Conservation (phyloP, 2,329 filamentous ascomycete species). For the Chalara sp. region DNA sequence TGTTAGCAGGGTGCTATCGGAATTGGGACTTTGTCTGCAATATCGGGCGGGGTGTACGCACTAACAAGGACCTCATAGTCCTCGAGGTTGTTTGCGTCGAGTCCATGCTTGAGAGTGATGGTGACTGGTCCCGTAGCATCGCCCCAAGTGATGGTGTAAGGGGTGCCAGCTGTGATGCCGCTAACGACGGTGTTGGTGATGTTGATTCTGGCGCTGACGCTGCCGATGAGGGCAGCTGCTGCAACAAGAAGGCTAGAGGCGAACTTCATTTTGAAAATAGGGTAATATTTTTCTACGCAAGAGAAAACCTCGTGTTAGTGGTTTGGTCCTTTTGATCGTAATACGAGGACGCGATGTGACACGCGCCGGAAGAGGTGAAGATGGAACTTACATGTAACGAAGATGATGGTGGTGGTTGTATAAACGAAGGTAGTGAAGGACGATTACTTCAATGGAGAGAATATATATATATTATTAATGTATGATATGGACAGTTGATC, state of each 20-base stretch:
- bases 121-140: neutral
- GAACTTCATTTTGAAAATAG: neutral
- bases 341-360: too few relatives aligned
- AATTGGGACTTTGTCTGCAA: neutral
- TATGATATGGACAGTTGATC: too few relatives aligned
- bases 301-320: too few relatives aligned
- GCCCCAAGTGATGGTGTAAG: neutral
- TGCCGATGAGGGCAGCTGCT: neutral
- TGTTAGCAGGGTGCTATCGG: neutral
- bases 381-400: too few relatives aligned
- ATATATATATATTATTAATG: too few relatives aligned
- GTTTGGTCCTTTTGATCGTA: too few relatives aligned
- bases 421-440: too few relatives aligned
- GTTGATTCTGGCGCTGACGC: neutral
- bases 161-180: neutral
- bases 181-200: neutral
- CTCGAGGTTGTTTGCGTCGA: neutral
- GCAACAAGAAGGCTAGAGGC: neutral
- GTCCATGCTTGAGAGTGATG: neutral
- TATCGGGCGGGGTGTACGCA: neutral
- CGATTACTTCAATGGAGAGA: too few relatives aligned
- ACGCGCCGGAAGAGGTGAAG: too few relatives aligned
- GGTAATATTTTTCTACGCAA: neutral
- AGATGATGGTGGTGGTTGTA: too few relatives aligned
- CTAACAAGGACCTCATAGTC: neutral